Conservation (phyloP, 148 eudicot genomes). For the Selenicereus undatus region DNA sequence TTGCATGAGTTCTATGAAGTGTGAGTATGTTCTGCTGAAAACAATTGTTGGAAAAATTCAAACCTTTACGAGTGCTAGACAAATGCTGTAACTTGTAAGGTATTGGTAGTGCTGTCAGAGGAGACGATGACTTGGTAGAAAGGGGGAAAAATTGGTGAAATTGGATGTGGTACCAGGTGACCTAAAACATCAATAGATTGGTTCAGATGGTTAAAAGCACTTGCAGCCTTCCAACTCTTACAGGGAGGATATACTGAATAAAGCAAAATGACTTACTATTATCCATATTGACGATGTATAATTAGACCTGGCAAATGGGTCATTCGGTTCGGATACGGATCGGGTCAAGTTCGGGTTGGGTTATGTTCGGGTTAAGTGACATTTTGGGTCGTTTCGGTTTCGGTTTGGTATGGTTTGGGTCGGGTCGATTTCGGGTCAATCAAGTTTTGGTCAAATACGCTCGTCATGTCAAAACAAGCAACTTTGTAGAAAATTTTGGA, state of each 20-base stretch:
- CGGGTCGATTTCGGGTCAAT: no score
- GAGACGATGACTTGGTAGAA: neutral
- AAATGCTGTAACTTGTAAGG: neutral
- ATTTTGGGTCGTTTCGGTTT: no score
- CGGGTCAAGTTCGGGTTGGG: no score
- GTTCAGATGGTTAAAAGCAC: neutral
- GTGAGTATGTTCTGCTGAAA: neutral
- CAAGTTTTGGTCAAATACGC: no score
- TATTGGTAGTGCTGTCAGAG: neutral
- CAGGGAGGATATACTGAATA: neutral
- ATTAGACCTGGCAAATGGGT: no score
- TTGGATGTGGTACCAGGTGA: neutral
- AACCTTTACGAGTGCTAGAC: no score
- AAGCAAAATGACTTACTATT: neutral
- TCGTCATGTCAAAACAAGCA: no score
- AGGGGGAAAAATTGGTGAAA: neutral
- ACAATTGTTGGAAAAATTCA: neutral
- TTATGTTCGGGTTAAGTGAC: no score
- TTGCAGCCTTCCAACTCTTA: neutral
- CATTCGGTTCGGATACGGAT: no score
- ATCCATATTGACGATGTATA: neutral
- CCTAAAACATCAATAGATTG: neutral
- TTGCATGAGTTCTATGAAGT: neutral
- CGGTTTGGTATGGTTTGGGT: no score
- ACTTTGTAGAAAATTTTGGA: no score